These are phyloP conservation scores for Trichosporon sp. DNA, from an alignment of 1,284 basidiomycete genomes.

Conservation along the genomic window DNA sequence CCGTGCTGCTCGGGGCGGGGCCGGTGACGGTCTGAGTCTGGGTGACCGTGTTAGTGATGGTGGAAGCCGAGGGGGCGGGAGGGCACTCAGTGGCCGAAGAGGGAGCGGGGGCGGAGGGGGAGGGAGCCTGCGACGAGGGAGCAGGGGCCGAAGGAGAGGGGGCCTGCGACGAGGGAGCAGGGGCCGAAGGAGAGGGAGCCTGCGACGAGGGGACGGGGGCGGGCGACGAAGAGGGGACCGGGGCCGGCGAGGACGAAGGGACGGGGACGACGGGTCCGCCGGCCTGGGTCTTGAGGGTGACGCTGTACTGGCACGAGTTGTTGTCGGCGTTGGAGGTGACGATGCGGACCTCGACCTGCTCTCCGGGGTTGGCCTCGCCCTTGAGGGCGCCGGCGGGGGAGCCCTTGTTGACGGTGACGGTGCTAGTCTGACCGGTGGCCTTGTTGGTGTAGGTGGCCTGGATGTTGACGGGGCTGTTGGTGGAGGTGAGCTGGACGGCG, in stretches of 20 bases:
- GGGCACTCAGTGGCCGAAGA: not conserved
- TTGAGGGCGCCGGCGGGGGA: not conserved
- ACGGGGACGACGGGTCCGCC: not conserved
- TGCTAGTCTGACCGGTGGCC: not conserved
- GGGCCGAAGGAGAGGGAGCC: not conserved
- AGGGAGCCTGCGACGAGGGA: not conserved
- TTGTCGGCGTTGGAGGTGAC: conserved; percentile 1
- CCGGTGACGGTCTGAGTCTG: not conserved
- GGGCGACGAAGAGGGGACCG: not conserved
- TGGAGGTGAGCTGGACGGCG: conserved; percentile 4
- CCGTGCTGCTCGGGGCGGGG: not conserved
- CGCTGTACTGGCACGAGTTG: conserved; percentile 6
- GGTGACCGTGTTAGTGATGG: not conserved
- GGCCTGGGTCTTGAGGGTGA: not conserved
- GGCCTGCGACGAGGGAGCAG: not conserved
- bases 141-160: not conserved
- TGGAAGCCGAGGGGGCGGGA: not conserved
- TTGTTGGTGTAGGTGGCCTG: not conserved
- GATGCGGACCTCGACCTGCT: conserved; percentile 5
- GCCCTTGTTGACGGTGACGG: conserved; percentile 2
- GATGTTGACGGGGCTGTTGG: conserved; percentile 6
- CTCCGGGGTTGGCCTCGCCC: not conserved
- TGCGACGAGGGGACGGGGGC: not conserved
- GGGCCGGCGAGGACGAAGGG: not conserved
- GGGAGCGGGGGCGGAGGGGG: not conserved